Percentiles rank a stretch among this genome's conserved stretches.
Conservation (phyloP, 176 grass and related monocot genomes). For the Ensete glaucum region DNA sequence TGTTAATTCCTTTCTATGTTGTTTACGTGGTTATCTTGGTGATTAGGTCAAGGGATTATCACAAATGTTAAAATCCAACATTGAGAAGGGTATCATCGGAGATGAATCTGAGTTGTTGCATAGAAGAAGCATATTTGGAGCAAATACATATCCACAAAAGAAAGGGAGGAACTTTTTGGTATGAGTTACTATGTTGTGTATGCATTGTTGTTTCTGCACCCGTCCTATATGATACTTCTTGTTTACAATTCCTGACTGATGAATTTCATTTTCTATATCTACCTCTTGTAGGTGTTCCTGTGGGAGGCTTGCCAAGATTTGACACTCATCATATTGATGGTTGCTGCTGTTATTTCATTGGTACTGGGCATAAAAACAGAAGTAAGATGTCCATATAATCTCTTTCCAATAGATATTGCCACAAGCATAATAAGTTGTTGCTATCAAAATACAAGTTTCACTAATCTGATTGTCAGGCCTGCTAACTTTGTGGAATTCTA, state of each 20-base stretch:
- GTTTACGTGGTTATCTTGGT: not conserved
- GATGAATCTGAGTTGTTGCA: conserved; percentile 20
- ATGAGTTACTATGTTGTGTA: not conserved
- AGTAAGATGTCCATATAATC: conserved; percentile 28
- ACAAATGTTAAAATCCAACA: conserved; percentile 10
- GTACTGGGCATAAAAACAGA: conserved; percentile 88
- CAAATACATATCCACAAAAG: conserved; percentile 27
- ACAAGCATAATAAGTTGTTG: too few relatives aligned
- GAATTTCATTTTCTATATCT: not conserved
- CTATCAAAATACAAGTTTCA: too few relatives aligned
- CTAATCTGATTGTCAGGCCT: too few relatives aligned
- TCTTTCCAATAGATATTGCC: too few relatives aligned
- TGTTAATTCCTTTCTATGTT: not conserved
- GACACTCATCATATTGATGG: conserved; percentile 79
- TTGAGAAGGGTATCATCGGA: conserved; percentile 10
- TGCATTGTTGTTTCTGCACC: not conserved
- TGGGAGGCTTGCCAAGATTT: conserved; percentile 96
- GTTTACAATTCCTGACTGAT: not conserved
- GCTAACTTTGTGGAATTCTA: too few relatives aligned
- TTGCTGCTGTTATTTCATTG: conserved; percentile 81
- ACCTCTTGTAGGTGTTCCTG: conserved; percentile 54
- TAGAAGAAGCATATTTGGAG: conserved; percentile 16
- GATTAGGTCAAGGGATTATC: conserved; percentile 19
- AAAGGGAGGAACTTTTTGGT: conserved; percentile 26
- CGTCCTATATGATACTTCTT: not conserved